A percentile compares a stretch with the other conserved stretches of the same genome.
phyloP scores from a whole-genome alignment of 1,284 basidiomycete species.

The Cerrena zonata region DNA sequence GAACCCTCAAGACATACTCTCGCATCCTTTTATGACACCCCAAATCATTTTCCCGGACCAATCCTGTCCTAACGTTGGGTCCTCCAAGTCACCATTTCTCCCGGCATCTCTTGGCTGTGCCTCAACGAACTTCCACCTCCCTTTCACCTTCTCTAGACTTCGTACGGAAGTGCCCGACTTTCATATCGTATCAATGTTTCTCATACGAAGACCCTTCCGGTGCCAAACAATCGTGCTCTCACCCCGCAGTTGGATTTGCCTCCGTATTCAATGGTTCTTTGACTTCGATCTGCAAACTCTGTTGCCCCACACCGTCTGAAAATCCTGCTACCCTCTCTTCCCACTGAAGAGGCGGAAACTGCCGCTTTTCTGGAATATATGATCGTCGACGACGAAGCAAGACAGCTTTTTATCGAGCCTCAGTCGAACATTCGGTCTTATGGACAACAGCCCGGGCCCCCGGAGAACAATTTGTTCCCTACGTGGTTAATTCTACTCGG shows the following conservation, averaged over 20 bases:
- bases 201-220: background rate
- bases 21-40: slow-evolving; percentile 2
- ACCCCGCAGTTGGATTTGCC: background rate
- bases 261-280: background rate
- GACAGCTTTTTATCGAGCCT: too few species aligned
- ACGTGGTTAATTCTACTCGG: too few species aligned
- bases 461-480: too few species aligned
- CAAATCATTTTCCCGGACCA: background rate
- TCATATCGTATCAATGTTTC: background rate
- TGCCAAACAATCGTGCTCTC: slow-evolving; percentile 1
- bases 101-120: background rate
- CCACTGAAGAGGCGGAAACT: background rate
- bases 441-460: too few species aligned
- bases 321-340: background rate
- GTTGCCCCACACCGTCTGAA: background rate
- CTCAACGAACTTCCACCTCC: background rate
- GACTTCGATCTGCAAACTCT: background rate
- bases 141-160: background rate
- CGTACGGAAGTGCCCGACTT: background rate
- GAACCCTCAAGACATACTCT: background rate
- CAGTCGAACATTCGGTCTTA: too few species aligned
- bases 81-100: background rate
- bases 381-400: background rate
- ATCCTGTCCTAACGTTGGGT: background rate
- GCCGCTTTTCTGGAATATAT: background rate